Conservation (phyloP, 2,329 filamentous ascomycete genomes). For the Alternaria consortialis region DNA sequence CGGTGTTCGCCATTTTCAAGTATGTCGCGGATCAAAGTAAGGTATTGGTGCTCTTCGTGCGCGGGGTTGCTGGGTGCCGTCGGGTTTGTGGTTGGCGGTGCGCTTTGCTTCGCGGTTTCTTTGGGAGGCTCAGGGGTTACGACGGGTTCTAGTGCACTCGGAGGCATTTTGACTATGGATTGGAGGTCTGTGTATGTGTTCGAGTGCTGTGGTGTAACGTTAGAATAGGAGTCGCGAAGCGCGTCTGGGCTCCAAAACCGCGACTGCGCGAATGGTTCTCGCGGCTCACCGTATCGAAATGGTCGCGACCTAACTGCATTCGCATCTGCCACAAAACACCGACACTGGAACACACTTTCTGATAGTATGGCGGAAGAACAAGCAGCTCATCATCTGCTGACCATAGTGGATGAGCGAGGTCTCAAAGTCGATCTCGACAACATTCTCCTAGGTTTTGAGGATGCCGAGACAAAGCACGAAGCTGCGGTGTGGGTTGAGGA, state of each 20-base stretch:
- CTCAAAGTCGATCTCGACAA: conserved; percentile 56
- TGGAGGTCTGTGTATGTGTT: neutral
- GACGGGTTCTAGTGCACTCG: conserved; percentile 37
- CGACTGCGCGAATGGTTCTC: conserved; percentile 42
- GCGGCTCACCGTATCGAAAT: conserved; percentile 27
- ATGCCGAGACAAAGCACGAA: conserved; percentile 51
- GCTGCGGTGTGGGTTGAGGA: conserved; percentile 58
- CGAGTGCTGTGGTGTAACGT: neutral
- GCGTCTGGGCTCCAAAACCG: conserved; percentile 37
- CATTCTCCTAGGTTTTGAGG: conserved; percentile 59
- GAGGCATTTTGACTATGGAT: conserved; percentile 33
- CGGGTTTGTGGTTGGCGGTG: conserved; percentile 13
- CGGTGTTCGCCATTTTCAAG: conserved; percentile 84
- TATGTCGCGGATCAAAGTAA: conserved; percentile 87
- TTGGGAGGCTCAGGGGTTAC: conserved; percentile 29
- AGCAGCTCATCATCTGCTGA: conserved; percentile 54
- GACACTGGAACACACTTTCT: conserved; percentile 8
- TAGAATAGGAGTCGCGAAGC: conserved; percentile 23
- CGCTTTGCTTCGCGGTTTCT: conserved; percentile 28
- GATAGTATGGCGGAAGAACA: conserved; percentile 47
- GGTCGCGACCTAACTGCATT: conserved; percentile 32
- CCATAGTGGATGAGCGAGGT: conserved; percentile 56
- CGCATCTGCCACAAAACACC: conserved; percentile 35
- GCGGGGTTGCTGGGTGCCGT: conserved; percentile 26
- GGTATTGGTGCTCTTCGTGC: conserved; percentile 94